Evolutionary conservation across 176 grass and related monocot species (phyloP), one percentile per base, ranked within the genome.

Genomic region (Neostapfia colusana): DNA sequence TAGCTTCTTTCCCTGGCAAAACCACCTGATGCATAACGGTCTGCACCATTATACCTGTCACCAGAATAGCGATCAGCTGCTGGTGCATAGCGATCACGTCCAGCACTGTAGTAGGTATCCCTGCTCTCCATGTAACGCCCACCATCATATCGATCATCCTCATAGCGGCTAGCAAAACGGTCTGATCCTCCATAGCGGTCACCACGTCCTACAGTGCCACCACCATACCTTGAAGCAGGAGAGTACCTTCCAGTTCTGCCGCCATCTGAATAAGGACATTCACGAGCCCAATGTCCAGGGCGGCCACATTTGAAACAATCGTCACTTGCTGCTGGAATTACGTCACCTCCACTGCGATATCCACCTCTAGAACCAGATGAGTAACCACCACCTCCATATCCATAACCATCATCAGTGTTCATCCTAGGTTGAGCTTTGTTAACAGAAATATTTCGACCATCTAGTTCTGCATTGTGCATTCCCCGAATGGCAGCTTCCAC

Each of bases 241-340:
- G 96, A 84, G 43, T 86, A 88, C 35, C 87, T 89, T 46, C 85
- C 85, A 84, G 80, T 55, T 86, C 89, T 87, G 26, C 83, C 81
- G 27, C 84, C 86, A 37, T 84, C 89, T 63, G 89, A 78, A 46
- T 90, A 88, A 53, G 87, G 96, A 24, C 96, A 99, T 54, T 99
- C 96, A 80, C 96, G 96, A 61, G 96, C 96, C 96, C 96, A 99
- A 40, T 99, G 96, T 54, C 96, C 96, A 80, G 83, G 9, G 4
- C 88, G 89, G 45, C 96, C 92, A 89, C 92, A 95, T 69, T 95
- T 95, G 27, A 95, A 99, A 75, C 96, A 99, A 46, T 98, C 94
- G 62, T 92, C 87, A 63, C 80, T 74, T 1, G 77, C 86, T 43
- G 86, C 43, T 1, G 81, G 76, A 67, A 81, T 71, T 8, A 15